phyloP scores from a whole-genome alignment of 495 filamentous ascomycete genomes.

The Talaromyces borbonicus region DNA sequence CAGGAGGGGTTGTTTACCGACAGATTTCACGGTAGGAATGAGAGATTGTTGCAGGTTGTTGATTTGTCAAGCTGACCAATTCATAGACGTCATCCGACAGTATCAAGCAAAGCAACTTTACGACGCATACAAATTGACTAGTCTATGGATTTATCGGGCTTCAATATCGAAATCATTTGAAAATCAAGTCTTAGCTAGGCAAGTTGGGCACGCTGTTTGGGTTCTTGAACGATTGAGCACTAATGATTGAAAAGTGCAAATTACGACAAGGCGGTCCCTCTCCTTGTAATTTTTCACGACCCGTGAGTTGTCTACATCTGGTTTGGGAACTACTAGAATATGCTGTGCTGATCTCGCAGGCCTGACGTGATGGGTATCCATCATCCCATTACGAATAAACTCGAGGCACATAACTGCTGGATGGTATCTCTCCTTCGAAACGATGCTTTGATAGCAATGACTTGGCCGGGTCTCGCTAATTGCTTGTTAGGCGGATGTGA shows the following conservation, averaged over 20 bases:
- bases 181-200: constrained; percentile 84
- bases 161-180: constrained; percentile 67
- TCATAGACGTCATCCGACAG: constrained; percentile 61
- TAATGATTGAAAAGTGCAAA: constrained; percentile 35
- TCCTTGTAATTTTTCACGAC: constrained; percentile 75
- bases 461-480: constrained; percentile 27
- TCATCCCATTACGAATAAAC: constrained; percentile 54
- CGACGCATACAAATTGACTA: constrained; percentile 62
- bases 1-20: constrained; percentile 27
- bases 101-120: constrained; percentile 61
- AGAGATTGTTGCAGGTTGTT: background rate
- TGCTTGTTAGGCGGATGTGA: constrained; percentile 57
- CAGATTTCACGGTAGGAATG: constrained; percentile 50
- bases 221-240: constrained; percentile 14
- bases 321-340: background rate
- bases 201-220: constrained; percentile 13
- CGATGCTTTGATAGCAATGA: background rate
- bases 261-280: constrained; percentile 39
- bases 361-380: constrained; percentile 62
- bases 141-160: constrained; percentile 62
- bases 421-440: constrained; percentile 62
- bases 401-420: constrained; percentile 77
- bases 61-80: constrained; percentile 6
- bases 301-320: constrained; percentile 45
- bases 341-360: constrained; percentile 30